These are phyloP conservation scores for Penicillium sp. DNA, from an alignment of 2,329 filamentous ascomycete genomes.

Conservation along the genomic window DNA sequence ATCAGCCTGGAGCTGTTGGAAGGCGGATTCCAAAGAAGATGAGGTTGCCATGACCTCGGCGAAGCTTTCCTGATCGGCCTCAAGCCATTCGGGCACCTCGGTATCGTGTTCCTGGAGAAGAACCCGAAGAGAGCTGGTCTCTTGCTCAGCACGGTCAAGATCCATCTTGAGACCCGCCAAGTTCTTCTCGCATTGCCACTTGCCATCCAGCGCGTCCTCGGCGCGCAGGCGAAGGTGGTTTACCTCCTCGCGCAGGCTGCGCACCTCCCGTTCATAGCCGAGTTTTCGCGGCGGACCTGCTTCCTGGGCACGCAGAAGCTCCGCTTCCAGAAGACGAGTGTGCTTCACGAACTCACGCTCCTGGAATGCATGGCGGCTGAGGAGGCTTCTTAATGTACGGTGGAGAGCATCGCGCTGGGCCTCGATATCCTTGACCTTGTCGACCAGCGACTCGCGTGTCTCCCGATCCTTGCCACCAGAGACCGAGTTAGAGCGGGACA, in stretches of 20 bases:
- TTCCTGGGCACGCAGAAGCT: conserved; percentile 72
- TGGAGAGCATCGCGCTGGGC: conserved; percentile 92
- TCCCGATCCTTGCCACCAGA: conserved; percentile 55
- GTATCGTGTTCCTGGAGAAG: conserved; percentile 84
- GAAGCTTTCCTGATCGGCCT: conserved; percentile 47
- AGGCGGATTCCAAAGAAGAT: conserved; percentile 71
- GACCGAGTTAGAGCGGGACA: conserved; percentile 62
- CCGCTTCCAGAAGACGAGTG: conserved; percentile 72
- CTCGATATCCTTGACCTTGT: conserved; percentile 88
- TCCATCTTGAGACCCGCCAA: conserved; percentile 91
- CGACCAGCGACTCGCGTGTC: conserved; percentile 69
- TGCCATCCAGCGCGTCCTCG: conserved; percentile 91
- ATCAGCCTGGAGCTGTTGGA: conserved; percentile 71
- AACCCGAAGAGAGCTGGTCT: conserved; percentile 78
- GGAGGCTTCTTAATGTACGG: conserved; percentile 77
- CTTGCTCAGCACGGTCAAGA: conserved; percentile 89
- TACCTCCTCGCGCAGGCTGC: conserved; percentile 78
- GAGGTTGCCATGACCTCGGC: conserved; percentile 61
- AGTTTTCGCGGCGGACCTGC: conserved; percentile 68
- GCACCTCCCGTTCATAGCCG: conserved; percentile 83
- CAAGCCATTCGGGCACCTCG: conserved; percentile 64
- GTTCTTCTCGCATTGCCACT: conserved; percentile 94
- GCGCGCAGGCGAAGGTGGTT: conserved; percentile 80
- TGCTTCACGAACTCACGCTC: conserved; percentile 81
- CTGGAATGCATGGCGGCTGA: conserved; percentile 83